Evolutionary conservation across 2,329 filamentous ascomycete species (phyloP), one percentile per base, ranked within the genome.

Genomic region (Pyricularia pennisetigena): DNA sequence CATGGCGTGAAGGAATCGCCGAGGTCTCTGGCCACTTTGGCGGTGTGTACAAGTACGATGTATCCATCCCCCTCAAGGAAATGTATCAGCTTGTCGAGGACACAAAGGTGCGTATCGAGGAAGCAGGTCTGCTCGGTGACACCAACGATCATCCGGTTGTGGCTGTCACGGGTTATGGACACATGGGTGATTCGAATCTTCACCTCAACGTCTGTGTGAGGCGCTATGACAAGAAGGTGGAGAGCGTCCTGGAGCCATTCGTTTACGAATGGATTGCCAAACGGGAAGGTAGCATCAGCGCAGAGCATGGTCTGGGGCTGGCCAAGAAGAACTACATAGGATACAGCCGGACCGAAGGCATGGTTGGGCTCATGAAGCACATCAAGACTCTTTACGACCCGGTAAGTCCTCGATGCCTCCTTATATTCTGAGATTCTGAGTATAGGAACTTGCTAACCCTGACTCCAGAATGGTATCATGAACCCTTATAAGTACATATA

Each of bases 401-500:
- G 75, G 93, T 97, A 81, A 88, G 92, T 80, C 41, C 20, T n/a
- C 26, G n/a, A 61, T 20, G 20, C 28, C 28, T 2, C 67, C 28
- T 2, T 57, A 26, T n/a, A n/a, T n/a, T n/a, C n/a, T n/a, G n/a
- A 66, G 9, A 26, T 9, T 41, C 7, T 26, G 30, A 41, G 61
- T 67, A 68, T 32, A 64, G 30, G 35, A 41, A 23, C 2, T 1
- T 65, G 30, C 70, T 69, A 68, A 72, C 73, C 71, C 71, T 67
- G 10, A 65, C 64, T 67, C 26, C 74, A 97, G 93, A 97, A 97
- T 73, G 94, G 93, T 65, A 98, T 98, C 79, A 96, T 98, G 93
- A 98, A 97, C 80, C 94, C 94, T 0, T 98, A 98, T 83, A 98
- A 98, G 81, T 98, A 97, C 78, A 90, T 98, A 72, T 90, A 79